Conservation (phyloP, 2,329 filamentous ascomycete species). For the Talaromyces rugulosus region DNA sequence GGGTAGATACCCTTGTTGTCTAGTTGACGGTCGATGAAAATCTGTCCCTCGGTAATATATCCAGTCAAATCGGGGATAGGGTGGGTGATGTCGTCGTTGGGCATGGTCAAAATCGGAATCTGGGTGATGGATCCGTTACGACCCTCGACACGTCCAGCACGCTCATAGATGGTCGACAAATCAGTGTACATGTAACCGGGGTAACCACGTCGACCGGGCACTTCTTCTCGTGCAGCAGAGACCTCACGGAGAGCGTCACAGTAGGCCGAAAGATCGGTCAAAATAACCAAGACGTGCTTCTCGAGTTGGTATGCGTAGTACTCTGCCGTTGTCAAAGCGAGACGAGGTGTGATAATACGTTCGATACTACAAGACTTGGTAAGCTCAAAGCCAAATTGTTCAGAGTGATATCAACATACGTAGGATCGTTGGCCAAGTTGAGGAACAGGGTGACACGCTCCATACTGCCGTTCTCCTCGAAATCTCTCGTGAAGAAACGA, state of each 20-base stretch:
- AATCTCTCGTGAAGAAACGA: constrained; percentile 97
- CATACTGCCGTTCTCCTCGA: constrained; percentile 98
- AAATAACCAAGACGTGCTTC: constrained; percentile 98
- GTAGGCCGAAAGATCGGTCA: constrained; percentile 96
- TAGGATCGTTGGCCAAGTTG: constrained; percentile 98
- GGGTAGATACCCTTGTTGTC: constrained; percentile 98
- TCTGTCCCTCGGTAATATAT: constrained; percentile 98
- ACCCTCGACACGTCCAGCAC: constrained; percentile 93
- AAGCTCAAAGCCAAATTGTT: constrained; percentile 9
- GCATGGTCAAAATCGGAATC: constrained; percentile 98
- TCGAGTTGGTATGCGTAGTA: constrained; percentile 99
- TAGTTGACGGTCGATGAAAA: constrained; percentile 90
- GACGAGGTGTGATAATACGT: constrained; percentile 98
- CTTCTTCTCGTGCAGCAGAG: constrained; percentile 95
- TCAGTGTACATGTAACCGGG: constrained; percentile 99
- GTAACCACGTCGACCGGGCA: constrained; percentile 97
- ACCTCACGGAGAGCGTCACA: constrained; percentile 99
- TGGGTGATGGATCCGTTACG: constrained; percentile 98
- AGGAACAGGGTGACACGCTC: constrained; percentile 96
- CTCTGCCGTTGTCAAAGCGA: constrained; percentile 95
- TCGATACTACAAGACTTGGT: constrained; percentile 64
- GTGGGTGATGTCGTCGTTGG: constrained; percentile 98
- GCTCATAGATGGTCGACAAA: constrained; percentile 99
- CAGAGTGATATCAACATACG: constrained; percentile 54
- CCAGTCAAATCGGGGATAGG: constrained; percentile 98